A percentile compares a stretch with the other conserved stretches of the same genome.
These are phyloP conservation scores for Nicotiana obtusifolia DNA, from an alignment of 257 asterid species.

Conservation along the genomic window DNA sequence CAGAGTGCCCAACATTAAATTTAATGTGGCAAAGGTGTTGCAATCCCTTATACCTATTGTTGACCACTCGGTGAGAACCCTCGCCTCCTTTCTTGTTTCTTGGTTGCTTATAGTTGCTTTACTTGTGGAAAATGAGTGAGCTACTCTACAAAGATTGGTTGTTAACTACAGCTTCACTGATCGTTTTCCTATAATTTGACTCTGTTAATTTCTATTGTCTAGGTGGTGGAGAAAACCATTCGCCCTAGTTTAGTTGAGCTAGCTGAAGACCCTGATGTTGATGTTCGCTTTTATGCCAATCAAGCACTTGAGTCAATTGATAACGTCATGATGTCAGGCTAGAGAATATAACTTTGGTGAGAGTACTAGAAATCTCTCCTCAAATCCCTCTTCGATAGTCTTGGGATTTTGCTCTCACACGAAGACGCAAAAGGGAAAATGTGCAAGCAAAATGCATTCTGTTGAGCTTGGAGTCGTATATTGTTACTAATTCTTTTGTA, in stretches of 20 bases:
- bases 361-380: constrained; percentile 5
- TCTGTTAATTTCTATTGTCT: not conserved
- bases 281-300: constrained; percentile 58
- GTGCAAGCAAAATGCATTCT: not conserved
- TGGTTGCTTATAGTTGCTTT: not conserved
- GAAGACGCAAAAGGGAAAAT: not conserved
- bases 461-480: constrained; percentile 9
- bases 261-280: constrained; percentile 65
- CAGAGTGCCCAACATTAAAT: constrained; percentile 70
- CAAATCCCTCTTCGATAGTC: not conserved
- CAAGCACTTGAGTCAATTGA: constrained; percentile 58
- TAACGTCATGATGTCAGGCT: constrained; percentile 54
- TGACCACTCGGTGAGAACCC: constrained; percentile 48
- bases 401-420: not conserved
- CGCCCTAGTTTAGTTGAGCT: constrained; percentile 62
- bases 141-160: not conserved
- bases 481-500: constrained; percentile 6
- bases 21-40: constrained; percentile 70
- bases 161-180: not conserved
- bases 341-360: constrained; percentile 8
- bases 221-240: constrained; percentile 58
- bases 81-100: not conserved
- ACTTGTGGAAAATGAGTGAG: not conserved
- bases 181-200: not conserved
- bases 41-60: constrained; percentile 59